Evolutionary conservation across 2,329 filamentous ascomycete genomes (phyloP), one percentile per base, ranked within the genome.

Genomic region (Paecilomyces sp.): DNA sequence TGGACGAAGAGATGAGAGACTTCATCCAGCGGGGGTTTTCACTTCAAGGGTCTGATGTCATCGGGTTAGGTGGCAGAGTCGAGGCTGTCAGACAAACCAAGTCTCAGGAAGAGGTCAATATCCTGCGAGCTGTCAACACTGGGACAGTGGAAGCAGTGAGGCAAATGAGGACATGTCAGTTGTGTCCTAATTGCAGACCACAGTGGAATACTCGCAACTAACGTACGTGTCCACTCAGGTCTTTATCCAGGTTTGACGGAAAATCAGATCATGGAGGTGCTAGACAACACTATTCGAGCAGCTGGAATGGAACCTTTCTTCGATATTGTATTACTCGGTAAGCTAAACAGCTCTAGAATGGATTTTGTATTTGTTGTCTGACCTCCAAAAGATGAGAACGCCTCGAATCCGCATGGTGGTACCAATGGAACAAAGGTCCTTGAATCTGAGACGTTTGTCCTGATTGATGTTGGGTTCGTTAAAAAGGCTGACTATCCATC

Each of bases 1-100:
- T 85, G 13, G 85, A 88, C 62, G 85, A 87, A 62, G 85, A 87
- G 66, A 85, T 87, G 67, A 79, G 85, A 2, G 84, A 87, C 67
- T 87, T 82, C 68, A 86, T 88, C 56, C 77, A 81, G 47, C 79
- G 85, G 1, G 85, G 85, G 0, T 75, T 88, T 0, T 76, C 74
- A 1, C 66, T 71, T 0, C 79, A 76, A 52, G 84, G 83, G 0
- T 86, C 88, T 62, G 73, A 80, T n/a, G 81, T 85, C 1, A 66
- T 82, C 0, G 84, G 84, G 2, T 72, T 87, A 2, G 74, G 71
- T 31, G 79, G 80, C 0, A 79, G 81, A 56, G 83, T 83, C 8
- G 84, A 87, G 67, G 77, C 80, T 28, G 83, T 87, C 0, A 77
- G 82, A 15, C 85, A 88, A 71, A 80, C 77, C 33, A 87, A 88